Conservation (phyloP, 164 flowering plant genomes). For the Vitis amurensis region DNA sequence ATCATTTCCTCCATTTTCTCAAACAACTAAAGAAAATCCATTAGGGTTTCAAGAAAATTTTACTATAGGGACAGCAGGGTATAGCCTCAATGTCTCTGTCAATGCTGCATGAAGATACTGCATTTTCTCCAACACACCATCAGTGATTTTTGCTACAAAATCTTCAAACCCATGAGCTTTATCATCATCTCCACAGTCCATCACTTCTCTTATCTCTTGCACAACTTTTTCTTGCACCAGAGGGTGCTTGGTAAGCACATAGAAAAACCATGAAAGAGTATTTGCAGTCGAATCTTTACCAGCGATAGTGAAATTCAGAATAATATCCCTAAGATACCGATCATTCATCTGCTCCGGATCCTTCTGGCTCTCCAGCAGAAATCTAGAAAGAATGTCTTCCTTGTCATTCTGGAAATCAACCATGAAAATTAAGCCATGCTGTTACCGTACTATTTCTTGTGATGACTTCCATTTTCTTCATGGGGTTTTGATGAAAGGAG, state of each 20-base stretch:
- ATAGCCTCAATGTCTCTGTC: conserved; percentile 75
- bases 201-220: conserved; percentile 41
- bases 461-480: no score
- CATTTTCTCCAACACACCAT: conserved; percentile 55
- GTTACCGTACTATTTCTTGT: no score
- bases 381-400: conserved; percentile 68
- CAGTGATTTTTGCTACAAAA: conserved; percentile 39
- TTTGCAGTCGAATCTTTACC: conserved; percentile 63
- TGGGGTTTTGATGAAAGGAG: no score
- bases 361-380: conserved; percentile 47
- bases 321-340: conserved; percentile 58
- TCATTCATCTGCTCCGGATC: conserved; percentile 54
- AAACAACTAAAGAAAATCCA: no score
- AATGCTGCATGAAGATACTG: conserved; percentile 80
- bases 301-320: conserved; percentile 59
- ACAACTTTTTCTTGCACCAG: conserved; percentile 54
- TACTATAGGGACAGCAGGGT: conserved; percentile 67
- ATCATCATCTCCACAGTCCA: not conserved
- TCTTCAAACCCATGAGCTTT: conserved; percentile 22
- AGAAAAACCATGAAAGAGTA: conserved; percentile 76
- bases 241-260: conserved; percentile 65
- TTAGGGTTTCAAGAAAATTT: not conserved
- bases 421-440: not conserved
- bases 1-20: no score
- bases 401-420: conserved; percentile 28